Conservation (phyloP, 148 eudicot genomes). For the Fagopyrum tataricum region DNA sequence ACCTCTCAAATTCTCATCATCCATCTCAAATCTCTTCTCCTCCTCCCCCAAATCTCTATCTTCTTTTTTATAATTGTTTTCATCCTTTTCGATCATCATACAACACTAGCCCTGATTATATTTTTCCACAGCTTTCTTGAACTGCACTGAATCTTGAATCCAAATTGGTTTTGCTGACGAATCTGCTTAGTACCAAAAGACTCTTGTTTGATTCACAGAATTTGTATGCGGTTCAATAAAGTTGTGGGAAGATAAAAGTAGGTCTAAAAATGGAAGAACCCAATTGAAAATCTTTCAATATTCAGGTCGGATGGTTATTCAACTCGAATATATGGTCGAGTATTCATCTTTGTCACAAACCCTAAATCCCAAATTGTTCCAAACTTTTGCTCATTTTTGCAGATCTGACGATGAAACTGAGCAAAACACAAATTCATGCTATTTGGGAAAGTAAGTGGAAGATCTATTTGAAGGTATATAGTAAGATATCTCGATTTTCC, state of each 20-base stretch:
- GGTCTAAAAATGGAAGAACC: conserved; percentile 3
- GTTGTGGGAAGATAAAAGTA: conserved; percentile 19
- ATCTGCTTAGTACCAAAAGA: too few relatives aligned
- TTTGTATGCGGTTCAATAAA: conserved; percentile 17
- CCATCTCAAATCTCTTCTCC: neutral
- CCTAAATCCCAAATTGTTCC: neutral
- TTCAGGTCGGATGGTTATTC: too few relatives aligned
- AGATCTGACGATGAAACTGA: neutral
- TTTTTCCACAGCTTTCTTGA: conserved; percentile 21
- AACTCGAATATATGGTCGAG: too few relatives aligned
- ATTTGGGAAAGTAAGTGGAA: neutral
- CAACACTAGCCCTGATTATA: conserved; percentile 11
- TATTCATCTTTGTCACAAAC: neutral
- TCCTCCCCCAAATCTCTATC: neutral
- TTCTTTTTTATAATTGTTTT: neutral
- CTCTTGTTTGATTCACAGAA: neutral
- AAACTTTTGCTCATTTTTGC: neutral
- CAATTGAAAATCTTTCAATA: neutral
- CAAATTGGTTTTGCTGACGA: too few relatives aligned
- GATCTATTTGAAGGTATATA: neutral
- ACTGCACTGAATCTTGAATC: conserved; percentile 12
- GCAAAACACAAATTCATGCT: neutral
- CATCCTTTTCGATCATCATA: neutral
- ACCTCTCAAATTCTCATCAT: conserved; percentile 10
- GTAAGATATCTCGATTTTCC: too few relatives aligned